Evolutionary conservation across 805 yeast species (phyloP).

Genomic region (Zygotorulaspora danielsina): DNA sequence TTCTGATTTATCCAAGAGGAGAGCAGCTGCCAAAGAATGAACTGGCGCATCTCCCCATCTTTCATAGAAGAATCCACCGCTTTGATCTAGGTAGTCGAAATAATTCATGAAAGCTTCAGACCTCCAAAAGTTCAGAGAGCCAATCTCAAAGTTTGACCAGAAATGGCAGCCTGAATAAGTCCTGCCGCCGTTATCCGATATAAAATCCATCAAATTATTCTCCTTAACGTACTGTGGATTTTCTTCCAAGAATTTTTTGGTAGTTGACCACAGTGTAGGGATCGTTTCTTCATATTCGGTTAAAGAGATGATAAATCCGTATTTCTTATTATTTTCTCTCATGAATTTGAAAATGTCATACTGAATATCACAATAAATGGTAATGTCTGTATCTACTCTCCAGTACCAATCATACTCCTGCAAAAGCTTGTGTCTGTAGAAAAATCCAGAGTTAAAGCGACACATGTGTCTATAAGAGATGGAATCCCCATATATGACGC

Average conservation of each 20-base stretch:
- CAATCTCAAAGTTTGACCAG: slow-evolving; percentile 79
- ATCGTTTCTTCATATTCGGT: slow-evolving; percentile 62
- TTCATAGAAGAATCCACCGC: slow-evolving; percentile 81
- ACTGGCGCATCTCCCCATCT: slow-evolving; percentile 95
- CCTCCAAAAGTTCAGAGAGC: slow-evolving; percentile 66
- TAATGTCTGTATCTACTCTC: slow-evolving; percentile 72
- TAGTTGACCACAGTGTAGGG: slow-evolving; percentile 56
- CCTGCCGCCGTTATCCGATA: slow-evolving; percentile 59
- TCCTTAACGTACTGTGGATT: slow-evolving; percentile 41
- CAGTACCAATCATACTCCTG: slow-evolving; percentile 63
- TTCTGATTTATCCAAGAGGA: slow-evolving; percentile 52
- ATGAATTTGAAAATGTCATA: slow-evolving; percentile 59
- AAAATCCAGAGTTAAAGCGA: slow-evolving; percentile 48
- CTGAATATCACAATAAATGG: slow-evolving; percentile 55
- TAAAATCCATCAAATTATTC: slow-evolving; percentile 57
- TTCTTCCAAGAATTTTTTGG: slow-evolving; percentile 42
- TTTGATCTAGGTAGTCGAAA: slow-evolving; percentile 56
- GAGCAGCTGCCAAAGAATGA: slow-evolving; percentile 72
- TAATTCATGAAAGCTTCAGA: slow-evolving; percentile 51
- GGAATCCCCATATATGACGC: slow-evolving; percentile 54
- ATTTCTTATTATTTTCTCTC: slow-evolving; percentile 50
- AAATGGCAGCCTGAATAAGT: slow-evolving; percentile 73
- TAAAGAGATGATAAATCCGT: slow-evolving; percentile 65
- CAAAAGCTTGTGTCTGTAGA: slow-evolving; percentile 57
- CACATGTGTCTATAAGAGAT: slow-evolving; percentile 69